Percentiles rank a stretch among this genome's conserved stretches.
These are phyloP conservation scores for Schoenoplectus tabernaemontani DNA, from an alignment of 202 grass and related monocot species.

Conservation along the genomic window DNA sequence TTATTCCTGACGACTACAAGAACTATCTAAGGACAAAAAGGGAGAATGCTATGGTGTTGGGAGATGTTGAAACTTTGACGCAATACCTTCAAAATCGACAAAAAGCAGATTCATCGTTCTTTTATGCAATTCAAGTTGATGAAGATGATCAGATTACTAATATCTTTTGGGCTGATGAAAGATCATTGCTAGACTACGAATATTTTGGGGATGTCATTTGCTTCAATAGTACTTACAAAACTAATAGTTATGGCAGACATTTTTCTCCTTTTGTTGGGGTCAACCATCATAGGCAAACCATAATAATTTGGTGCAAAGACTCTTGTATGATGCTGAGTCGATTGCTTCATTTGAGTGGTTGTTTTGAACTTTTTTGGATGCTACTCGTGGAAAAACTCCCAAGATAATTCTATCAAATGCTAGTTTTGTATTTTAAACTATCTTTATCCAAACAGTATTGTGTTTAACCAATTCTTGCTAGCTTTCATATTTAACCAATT, in stretches of 20 bases:
- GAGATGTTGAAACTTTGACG: slow-evolving; percentile 38
- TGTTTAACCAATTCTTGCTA: too few relatives aligned
- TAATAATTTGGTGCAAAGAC: slow-evolving; percentile 50
- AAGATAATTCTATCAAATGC: too few relatives aligned
- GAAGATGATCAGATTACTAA: too few relatives aligned
- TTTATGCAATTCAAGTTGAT: too few relatives aligned
- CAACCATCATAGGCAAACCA: slow-evolving; percentile 63
- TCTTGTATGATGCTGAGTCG: slow-evolving; percentile 48
- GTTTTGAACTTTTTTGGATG: too few relatives aligned
- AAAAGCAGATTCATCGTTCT: slow-evolving; percentile 40
- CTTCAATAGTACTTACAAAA: slow-evolving; percentile 53
- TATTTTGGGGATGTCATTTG: slow-evolving; percentile 57
- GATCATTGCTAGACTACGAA: too few relatives aligned
- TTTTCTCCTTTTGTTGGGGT: slow-evolving; percentile 51
- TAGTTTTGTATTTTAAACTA: too few relatives aligned
- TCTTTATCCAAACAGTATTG: too few relatives aligned
- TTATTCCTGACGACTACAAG: slow-evolving; percentile 55
- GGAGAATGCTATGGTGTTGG: slow-evolving; percentile 29
- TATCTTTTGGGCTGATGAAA: too few relatives aligned
- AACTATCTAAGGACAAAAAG: slow-evolving; percentile 48
- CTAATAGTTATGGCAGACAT: slow-evolving; percentile 42
- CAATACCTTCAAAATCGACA: slow-evolving; percentile 65
- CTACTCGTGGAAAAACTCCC: slow-evolving; percentile 53
- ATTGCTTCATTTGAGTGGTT: slow-evolving; percentile 57
- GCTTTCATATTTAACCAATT: too few relatives aligned